phyloP scores from a whole-genome alignment of 345 rosid genomes.

The Pistacia atlantica region DNA sequence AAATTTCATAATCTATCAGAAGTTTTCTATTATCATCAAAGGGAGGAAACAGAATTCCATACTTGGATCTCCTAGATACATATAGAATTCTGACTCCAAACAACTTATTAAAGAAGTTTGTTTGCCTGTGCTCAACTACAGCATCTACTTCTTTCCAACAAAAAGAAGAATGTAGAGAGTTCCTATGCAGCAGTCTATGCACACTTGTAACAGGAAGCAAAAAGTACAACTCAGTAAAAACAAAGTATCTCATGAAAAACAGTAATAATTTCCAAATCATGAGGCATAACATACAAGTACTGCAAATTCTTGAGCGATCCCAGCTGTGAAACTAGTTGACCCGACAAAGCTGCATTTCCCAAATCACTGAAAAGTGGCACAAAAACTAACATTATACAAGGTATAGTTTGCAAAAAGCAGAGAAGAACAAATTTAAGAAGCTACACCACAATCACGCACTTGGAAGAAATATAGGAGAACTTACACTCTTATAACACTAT shows the following conservation, averaged over 20 bases:
- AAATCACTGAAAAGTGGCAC: slow-evolving; percentile 60
- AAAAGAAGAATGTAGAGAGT: neutral
- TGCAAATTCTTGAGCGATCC: slow-evolving; percentile 92
- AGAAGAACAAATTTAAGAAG: neutral
- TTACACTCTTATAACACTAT: slow-evolving; percentile 96
- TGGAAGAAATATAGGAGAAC: slow-evolving; percentile 20
- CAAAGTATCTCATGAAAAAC: neutral
- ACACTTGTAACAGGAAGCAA: neutral
- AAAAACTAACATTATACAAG: slow-evolving; percentile 12
- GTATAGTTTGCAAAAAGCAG: slow-evolving; percentile 5
- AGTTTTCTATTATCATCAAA: neutral
- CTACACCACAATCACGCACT: neutral
- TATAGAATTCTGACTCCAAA: neutral
- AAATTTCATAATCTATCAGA: neutral
- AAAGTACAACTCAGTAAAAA: neutral
- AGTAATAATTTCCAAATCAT: slow-evolving; percentile 4
- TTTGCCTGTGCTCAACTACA: neutral
- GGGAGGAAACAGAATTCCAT: no score
- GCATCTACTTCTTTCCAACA: neutral
- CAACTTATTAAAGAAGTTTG: slow-evolving; percentile 5
- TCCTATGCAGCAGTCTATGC: neutral
- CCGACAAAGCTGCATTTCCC: slow-evolving; percentile 95
- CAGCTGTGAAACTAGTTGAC: slow-evolving; percentile 92
- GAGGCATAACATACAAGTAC: slow-evolving; percentile 65
- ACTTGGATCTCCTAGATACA: no score